Percentiles rank a stretch among this genome's conserved stretches.
These are phyloP conservation scores for Xylaria sp. DNA, from an alignment of 2,329 filamentous ascomycete species.

Conservation along the genomic window DNA sequence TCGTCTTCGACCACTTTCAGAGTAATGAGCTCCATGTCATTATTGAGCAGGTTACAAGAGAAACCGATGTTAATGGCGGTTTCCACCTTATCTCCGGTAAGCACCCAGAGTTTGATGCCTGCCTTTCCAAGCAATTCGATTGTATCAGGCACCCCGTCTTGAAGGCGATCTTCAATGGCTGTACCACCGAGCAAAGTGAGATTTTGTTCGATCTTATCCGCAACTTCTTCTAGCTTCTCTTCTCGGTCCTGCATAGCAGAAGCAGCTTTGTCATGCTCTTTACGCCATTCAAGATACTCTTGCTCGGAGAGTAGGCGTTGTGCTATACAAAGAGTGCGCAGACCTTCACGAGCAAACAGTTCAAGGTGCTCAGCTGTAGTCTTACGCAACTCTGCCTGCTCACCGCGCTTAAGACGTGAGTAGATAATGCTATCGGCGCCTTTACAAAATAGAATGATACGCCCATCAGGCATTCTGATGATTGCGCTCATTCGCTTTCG, in stretches of 20 bases:
- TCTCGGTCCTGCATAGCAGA: constrained; percentile 87
- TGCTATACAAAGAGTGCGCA: constrained; percentile 94
- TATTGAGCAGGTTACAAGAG: constrained; percentile 96
- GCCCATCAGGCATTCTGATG: constrained; percentile 90
- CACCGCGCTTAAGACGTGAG: constrained; percentile 83
- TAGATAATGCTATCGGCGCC: constrained; percentile 98
- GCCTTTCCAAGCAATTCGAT: constrained; percentile 91
- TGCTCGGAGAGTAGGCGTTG: constrained; percentile 82
- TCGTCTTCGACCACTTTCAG: constrained; percentile 85
- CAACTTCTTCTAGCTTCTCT: constrained; percentile 89
- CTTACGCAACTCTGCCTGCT: constrained; percentile 85
- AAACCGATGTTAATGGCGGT: constrained; percentile 99
- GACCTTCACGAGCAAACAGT: constrained; percentile 94
- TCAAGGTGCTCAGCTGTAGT: constrained; percentile 93
- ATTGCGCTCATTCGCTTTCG: constrained; percentile 99
- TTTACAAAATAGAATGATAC: constrained; percentile 94
- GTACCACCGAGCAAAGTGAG: constrained; percentile 90
- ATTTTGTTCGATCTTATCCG: constrained; percentile 91
- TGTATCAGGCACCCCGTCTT: constrained; percentile 96
- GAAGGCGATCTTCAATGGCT: constrained; percentile 95
- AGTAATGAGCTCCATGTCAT: constrained; percentile 96
- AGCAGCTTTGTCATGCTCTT: constrained; percentile 87
- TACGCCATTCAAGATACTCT: constrained; percentile 87
- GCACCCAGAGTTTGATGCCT: constrained; percentile 98
- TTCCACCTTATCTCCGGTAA: constrained; percentile 98